Evolutionary conservation across 345 rosid genomes (phyloP).

Genomic region (Pelargonium nanum): DNA sequence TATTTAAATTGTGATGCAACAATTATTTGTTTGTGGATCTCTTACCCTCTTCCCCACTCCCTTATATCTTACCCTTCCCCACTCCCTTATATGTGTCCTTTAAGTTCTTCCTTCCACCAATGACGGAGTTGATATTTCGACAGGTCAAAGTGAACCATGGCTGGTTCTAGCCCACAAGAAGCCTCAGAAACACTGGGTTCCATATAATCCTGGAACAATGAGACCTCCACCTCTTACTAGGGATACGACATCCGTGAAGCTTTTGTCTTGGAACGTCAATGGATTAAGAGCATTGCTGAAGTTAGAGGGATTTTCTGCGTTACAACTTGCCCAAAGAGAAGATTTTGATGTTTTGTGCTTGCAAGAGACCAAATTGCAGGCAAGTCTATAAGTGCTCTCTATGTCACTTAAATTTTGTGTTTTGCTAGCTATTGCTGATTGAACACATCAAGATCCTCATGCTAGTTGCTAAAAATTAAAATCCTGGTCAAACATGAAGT

Average conservation of each 20-base stretch:
- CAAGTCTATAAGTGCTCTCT: conserved; percentile 14
- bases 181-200: conserved; percentile 77
- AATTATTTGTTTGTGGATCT: not conserved
- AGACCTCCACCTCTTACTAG: conserved; percentile 46
- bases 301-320: conserved; percentile 56
- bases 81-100: not conserved
- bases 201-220: conserved; percentile 75
- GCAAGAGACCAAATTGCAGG: conserved; percentile 95
- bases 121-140: conserved; percentile 9
- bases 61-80: not conserved
- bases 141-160: conserved; percentile 64
- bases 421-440: not conserved
- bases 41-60: not conserved
- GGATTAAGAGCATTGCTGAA: conserved; percentile 79
- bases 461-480: no score
- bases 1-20: not conserved
- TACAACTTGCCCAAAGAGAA: conserved; percentile 77
- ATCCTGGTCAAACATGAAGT: no score
- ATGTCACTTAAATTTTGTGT: not conserved
- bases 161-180: conserved; percentile 78
- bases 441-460: not conserved
- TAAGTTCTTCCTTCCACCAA: not conserved
- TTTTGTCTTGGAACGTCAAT: conserved; percentile 95
- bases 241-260: conserved; percentile 41
- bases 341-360: conserved; percentile 77